Conservation (phyloP, 1,284 basidiomycete genomes). For the Puccinia novopanici region DNA sequence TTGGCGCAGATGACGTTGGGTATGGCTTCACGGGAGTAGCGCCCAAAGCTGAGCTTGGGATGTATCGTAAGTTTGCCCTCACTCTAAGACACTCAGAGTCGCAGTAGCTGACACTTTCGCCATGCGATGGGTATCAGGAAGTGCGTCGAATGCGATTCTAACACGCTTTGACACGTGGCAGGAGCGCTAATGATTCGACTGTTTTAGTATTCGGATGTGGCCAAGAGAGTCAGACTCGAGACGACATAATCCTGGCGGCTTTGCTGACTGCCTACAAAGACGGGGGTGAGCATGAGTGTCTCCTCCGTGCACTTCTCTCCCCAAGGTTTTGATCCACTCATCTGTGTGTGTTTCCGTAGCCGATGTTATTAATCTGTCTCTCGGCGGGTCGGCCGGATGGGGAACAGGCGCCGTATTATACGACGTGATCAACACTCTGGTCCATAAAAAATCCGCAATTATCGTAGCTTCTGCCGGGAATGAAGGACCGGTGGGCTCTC, state of each 20-base stretch:
- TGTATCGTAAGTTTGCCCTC: conserved; percentile 32
- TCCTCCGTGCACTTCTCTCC: not conserved
- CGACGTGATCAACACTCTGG: conserved; percentile 35
- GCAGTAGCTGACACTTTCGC: not conserved
- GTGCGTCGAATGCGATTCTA: not conserved
- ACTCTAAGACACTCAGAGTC: not conserved
- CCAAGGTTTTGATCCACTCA: not conserved
- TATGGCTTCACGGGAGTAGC: conserved; percentile 36
- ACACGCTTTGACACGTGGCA: too few species aligned
- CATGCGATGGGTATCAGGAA: conserved; percentile 1
- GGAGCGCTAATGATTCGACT: too few species aligned
- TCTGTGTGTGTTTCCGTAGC: conserved; percentile 21
- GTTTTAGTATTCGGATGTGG: conserved; percentile 36
- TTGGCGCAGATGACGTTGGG: conserved; percentile 35
- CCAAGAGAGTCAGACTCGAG: conserved; percentile 33
- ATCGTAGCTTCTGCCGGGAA: conserved; percentile 49
- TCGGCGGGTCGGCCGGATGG: conserved; percentile 45
- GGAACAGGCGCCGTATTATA: conserved; percentile 25
- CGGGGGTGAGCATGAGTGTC: conserved; percentile 20
- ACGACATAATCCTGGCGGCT: conserved; percentile 37
- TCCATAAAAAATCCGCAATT: conserved; percentile 26
- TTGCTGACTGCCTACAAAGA: conserved; percentile 36
- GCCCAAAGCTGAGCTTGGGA: conserved; percentile 43
- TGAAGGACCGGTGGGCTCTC: conserved; percentile 41
- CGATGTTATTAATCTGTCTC: conserved; percentile 41